A percentile compares a stretch with the other conserved stretches of the same genome.
phyloP scores from a whole-genome alignment of 1,284 basidiomycete genomes.

The Puccinia hordei region DNA sequence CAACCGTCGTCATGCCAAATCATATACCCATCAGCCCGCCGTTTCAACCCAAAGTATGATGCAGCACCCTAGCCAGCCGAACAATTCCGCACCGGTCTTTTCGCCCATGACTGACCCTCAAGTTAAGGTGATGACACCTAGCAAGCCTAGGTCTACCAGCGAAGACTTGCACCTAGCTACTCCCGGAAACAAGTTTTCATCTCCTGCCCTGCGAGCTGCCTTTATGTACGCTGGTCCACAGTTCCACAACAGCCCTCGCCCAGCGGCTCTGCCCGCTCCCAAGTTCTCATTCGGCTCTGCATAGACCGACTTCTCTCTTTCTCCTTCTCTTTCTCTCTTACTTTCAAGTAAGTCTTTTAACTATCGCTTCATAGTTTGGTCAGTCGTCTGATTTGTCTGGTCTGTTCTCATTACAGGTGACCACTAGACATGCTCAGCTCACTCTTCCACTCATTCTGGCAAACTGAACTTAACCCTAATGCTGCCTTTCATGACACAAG shows the following conservation, averaged over 20 bases:
- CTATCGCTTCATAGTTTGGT: background rate
- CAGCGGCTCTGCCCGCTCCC: slow-evolving; percentile 44
- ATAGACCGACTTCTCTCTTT: background rate
- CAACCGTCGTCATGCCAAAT: slow-evolving; percentile 16
- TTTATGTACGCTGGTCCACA: slow-evolving; percentile 48
- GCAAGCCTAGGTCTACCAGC: slow-evolving; percentile 32
- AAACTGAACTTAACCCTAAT: background rate
- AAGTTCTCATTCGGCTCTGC: slow-evolving; percentile 31
- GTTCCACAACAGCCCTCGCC: slow-evolving; percentile 48
- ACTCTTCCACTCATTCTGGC: background rate
- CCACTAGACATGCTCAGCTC: background rate
- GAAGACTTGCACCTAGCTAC: slow-evolving; percentile 17
- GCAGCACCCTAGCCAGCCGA: background rate
- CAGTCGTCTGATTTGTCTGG: background rate
- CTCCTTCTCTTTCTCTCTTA: background rate
- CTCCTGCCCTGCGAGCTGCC: slow-evolving; percentile 28
- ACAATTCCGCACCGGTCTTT: background rate
- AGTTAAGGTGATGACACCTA: slow-evolving; percentile 9
- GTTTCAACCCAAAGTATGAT: background rate
- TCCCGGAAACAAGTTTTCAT: slow-evolving; percentile 4
- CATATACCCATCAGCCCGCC: slow-evolving; percentile 23
- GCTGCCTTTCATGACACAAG: background rate
- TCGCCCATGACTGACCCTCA: slow-evolving; percentile 1
- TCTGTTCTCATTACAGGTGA: background rate
- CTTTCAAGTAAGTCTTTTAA: background rate